These are phyloP conservation scores for Aspergillus flavus DNA, from an alignment of 2,329 filamentous ascomycete genomes.

Conservation along the genomic window DNA sequence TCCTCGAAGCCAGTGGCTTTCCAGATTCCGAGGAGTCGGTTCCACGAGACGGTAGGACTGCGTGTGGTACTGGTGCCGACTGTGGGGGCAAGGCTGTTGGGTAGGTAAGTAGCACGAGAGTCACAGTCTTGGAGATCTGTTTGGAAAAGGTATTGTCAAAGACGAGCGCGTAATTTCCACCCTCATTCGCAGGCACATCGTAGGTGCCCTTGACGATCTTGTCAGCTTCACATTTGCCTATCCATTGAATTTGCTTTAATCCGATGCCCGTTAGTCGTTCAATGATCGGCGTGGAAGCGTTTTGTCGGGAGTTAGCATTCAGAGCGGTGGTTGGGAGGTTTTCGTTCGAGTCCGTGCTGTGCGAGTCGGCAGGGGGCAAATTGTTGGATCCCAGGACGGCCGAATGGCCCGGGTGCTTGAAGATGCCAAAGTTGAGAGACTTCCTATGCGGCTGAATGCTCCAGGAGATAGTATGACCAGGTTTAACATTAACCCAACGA, in stretches of 20 bases:
- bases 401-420: constrained; percentile 85
- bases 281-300: constrained; percentile 69
- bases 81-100: constrained; percentile 67
- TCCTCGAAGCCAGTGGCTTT: constrained; percentile 38
- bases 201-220: constrained; percentile 90
- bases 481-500: constrained; percentile 91
- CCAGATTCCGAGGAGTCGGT: constrained; percentile 56
- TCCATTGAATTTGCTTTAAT: constrained; percentile 70
- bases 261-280: constrained; percentile 66
- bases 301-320: constrained; percentile 56
- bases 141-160: constrained; percentile 99
- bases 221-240: constrained; percentile 94
- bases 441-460: constrained; percentile 97
- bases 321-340: constrained; percentile 35
- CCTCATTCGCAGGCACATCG: constrained; percentile 72
- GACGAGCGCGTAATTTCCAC: constrained; percentile 92
- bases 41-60: constrained; percentile 42
- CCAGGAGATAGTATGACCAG: constrained; percentile 93
- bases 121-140: constrained; percentile 89
- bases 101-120: constrained; percentile 92
- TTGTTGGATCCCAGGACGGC: constrained; percentile 52
- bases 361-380: constrained; percentile 46
- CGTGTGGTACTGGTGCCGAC: constrained; percentile 46
- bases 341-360: constrained; percentile 42
- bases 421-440: constrained; percentile 96